These are phyloP conservation scores for Balamuthia mandrillaris DNA, from an alignment of 208 protist species.

Conservation along the genomic window DNA sequence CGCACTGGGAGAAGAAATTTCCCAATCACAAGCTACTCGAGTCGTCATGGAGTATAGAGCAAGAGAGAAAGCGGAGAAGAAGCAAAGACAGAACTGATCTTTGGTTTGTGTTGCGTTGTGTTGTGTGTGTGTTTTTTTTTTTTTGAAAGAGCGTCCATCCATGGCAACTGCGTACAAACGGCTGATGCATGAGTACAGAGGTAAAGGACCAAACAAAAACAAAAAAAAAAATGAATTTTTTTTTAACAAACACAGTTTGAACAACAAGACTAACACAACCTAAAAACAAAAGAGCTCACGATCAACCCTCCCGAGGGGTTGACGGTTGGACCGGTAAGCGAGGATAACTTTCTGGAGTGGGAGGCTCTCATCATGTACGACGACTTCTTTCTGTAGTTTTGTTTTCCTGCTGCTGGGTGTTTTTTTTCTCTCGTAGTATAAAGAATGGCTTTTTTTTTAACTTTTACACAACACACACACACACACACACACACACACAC, in stretches of 20 bases:
- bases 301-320: slow-evolving; percentile 72
- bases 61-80: too few relatives aligned
- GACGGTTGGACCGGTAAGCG: slow-evolving; percentile 71
- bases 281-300: slow-evolving; percentile 43
- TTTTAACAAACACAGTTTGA: neutral
- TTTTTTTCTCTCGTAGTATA: too few relatives aligned
- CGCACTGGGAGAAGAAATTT: too few relatives aligned
- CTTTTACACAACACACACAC: too few relatives aligned
- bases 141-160: too few relatives aligned
- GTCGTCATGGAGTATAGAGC: too few relatives aligned
- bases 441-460: too few relatives aligned
- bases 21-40: too few relatives aligned
- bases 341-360: slow-evolving; percentile 79
- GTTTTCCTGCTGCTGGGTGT: slow-evolving; percentile 52
- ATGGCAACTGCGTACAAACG: slow-evolving; percentile 24
- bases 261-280: neutral
- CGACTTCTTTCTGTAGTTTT: neutral
- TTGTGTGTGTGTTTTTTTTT: too few relatives aligned
- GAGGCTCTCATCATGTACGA: slow-evolving; percentile 76
- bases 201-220: neutral
- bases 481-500: too few relatives aligned
- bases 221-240: neutral
- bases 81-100: too few relatives aligned
- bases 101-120: too few relatives aligned
- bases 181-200: slow-evolving; percentile 28